phyloP scores from a whole-genome alignment of 2,329 filamentous ascomycete genomes.

The Corinectria fuckeliana region DNA sequence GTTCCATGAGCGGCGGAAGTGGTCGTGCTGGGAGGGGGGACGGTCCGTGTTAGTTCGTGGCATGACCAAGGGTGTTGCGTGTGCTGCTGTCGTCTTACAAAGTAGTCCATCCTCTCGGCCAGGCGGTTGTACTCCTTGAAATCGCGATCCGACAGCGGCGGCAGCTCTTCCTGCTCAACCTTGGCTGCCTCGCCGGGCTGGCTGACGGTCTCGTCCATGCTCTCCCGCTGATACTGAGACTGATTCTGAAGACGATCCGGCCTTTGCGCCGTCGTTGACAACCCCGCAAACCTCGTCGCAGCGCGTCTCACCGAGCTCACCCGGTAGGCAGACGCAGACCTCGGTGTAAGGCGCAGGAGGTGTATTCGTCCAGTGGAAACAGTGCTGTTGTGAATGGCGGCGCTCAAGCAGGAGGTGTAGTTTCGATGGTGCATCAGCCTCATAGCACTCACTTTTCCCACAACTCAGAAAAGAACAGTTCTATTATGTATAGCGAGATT shows the following conservation, averaged over 20 bases:
- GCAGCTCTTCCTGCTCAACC: slow-evolving; percentile 46
- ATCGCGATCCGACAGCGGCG: slow-evolving; percentile 69
- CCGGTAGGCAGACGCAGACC: not conserved
- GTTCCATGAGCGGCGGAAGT: slow-evolving; percentile 79
- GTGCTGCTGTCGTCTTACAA: too few relatives aligned
- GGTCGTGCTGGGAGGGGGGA: slow-evolving; percentile 64
- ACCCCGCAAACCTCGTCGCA: not conserved
- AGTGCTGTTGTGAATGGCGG: slow-evolving; percentile 2
- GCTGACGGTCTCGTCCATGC: slow-evolving; percentile 11
- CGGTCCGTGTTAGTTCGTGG: slow-evolving; percentile 8
- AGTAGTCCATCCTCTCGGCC: slow-evolving; percentile 77
- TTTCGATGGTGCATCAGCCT: slow-evolving; percentile 16
- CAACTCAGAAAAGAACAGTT: not conserved
- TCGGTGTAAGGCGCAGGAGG: not conserved
- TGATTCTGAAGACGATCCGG: not conserved
- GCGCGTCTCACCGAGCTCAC: not conserved
- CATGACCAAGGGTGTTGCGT: too few relatives aligned
- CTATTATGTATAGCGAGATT: too few relatives aligned
- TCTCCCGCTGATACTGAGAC: slow-evolving; percentile 9
- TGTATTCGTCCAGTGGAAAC: slow-evolving; percentile 10
- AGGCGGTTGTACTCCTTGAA: slow-evolving; percentile 75
- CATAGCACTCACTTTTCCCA: slow-evolving; percentile 16
- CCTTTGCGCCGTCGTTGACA: not conserved
- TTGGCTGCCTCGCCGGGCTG: slow-evolving; percentile 5
- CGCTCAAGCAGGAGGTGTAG: slow-evolving; percentile 2